Evolutionary conservation across 1,284 basidiomycete species (phyloP).

Genomic region (Boletus sp.): DNA sequence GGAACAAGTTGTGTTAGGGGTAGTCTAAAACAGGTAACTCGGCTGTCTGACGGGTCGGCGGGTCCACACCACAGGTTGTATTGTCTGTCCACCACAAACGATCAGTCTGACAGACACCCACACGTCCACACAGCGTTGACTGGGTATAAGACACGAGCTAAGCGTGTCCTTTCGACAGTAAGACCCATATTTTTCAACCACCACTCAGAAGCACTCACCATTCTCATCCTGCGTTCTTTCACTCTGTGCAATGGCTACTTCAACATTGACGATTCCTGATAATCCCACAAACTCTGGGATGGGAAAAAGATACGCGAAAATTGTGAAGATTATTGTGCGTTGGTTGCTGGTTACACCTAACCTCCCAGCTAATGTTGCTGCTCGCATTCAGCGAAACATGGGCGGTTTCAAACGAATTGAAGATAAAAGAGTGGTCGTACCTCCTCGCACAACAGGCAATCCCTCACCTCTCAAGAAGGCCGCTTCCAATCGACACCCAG

Average conservation of each 20-base stretch:
- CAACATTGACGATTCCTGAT: background rate
- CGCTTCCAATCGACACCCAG: slow-evolving; percentile 7
- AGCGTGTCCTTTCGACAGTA: background rate
- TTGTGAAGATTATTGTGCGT: slow-evolving; percentile 10
- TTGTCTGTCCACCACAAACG: background rate
- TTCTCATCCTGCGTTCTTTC: background rate
- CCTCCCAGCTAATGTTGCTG: background rate
- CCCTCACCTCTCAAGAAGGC: slow-evolving; percentile 11
- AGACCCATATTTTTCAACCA: background rate
- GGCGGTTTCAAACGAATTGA: background rate
- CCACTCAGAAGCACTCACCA: background rate
- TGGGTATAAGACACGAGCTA: too few relatives aligned
- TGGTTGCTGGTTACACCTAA: background rate
- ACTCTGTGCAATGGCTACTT: background rate
- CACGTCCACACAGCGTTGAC: background rate
- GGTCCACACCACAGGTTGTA: too few relatives aligned
- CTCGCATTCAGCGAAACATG: slow-evolving; percentile 18
- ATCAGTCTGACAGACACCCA: background rate
- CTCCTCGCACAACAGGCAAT: background rate
- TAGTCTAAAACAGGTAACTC: too few relatives aligned
- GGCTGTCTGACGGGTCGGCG: too few relatives aligned
- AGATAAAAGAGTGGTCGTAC: background rate
- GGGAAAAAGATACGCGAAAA: background rate
- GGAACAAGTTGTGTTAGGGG: too few relatives aligned
- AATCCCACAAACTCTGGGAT: background rate